These are phyloP conservation scores for Bonnemaisonia californica DNA, from an alignment of 31 red algal genomes.

Conservation along the genomic window DNA sequence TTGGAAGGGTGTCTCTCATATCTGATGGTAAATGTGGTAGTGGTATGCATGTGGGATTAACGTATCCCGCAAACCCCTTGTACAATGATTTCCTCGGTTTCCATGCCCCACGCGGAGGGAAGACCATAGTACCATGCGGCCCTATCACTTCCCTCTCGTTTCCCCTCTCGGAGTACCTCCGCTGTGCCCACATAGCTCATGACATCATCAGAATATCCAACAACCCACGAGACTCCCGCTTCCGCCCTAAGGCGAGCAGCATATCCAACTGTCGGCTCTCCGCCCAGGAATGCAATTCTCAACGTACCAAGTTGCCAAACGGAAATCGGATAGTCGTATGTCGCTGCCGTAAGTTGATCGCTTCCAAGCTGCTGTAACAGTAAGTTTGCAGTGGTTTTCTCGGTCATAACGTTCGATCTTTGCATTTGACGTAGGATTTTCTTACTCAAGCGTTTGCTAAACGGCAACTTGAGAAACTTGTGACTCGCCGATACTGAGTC, in stretches of 20 bases:
- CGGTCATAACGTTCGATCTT: background rate
- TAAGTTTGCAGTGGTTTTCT: slow-evolving; percentile 16
- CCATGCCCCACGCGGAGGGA: slow-evolving; percentile 49
- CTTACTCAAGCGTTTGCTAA: slow-evolving; percentile 25
- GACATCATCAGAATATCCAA: slow-evolving; percentile 77
- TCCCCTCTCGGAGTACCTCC: slow-evolving; percentile 33
- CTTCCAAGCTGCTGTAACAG: slow-evolving; percentile 1
- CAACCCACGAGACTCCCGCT: slow-evolving; percentile 42
- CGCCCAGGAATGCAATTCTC: slow-evolving; percentile 59
- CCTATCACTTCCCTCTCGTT: slow-evolving; percentile 59
- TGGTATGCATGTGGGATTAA: too few relatives aligned
- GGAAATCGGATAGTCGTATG: slow-evolving; percentile 45
- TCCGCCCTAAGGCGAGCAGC: background rate
- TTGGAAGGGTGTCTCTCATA: too few relatives aligned
- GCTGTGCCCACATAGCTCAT: slow-evolving; percentile 70
- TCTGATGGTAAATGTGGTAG: too few relatives aligned
- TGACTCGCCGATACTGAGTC: background rate
- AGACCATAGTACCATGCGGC: slow-evolving; percentile 73
- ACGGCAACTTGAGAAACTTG: slow-evolving; percentile 9
- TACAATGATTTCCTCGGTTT: slow-evolving; percentile 39
- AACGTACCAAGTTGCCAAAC: slow-evolving; percentile 48
- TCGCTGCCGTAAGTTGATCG: slow-evolving; percentile 29
- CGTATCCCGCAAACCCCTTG: background rate
- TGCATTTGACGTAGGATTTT: slow-evolving; percentile 17
- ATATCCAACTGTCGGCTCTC: slow-evolving; percentile 80